These are phyloP conservation scores for Euphorbia peplus DNA, from an alignment of 345 rosid genomes.

Conservation along the genomic window DNA sequence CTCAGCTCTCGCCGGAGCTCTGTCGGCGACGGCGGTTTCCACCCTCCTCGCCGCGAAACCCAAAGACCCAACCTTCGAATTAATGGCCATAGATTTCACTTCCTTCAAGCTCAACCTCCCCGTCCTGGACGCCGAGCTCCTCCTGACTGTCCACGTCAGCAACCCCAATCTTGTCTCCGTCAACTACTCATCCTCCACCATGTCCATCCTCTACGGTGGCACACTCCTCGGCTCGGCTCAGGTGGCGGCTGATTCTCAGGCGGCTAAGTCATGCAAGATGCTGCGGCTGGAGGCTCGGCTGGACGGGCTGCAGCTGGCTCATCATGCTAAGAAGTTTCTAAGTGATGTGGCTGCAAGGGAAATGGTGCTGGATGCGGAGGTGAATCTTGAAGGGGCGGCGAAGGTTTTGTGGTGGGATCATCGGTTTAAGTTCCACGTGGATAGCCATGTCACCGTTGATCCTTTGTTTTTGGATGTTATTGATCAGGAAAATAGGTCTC, in stretches of 20 bases:
- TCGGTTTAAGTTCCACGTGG: conserved; percentile 69
- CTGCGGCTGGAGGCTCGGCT: conserved; percentile 68
- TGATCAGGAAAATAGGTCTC: conserved; percentile 66
- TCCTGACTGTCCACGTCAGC: conserved; percentile 77
- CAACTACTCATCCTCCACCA: conserved; percentile 64
- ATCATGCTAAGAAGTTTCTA: conserved; percentile 62
- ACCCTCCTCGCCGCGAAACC: conserved; percentile 56
- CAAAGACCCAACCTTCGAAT: conserved; percentile 64
- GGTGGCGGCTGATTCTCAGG: conserved; percentile 70
- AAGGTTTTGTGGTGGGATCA: conserved; percentile 84
- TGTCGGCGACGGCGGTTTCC: conserved; percentile 37
- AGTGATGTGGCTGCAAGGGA: conserved; percentile 69
- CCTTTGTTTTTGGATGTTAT: conserved; percentile 76
- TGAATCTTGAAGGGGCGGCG: conserved; percentile 69
- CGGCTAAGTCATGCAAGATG: conserved; percentile 57
- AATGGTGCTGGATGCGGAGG: conserved; percentile 71
- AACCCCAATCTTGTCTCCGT: conserved; percentile 71
- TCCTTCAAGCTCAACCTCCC: conserved; percentile 76
- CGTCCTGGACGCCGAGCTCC: conserved; percentile 62
- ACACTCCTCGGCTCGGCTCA: conserved; percentile 63
- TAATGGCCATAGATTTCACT: conserved; percentile 43
- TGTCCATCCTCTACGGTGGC: conserved; percentile 93
- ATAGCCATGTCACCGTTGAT: conserved; percentile 79
- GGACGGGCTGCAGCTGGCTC: conserved; percentile 73
- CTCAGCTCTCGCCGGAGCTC: conserved; percentile 69